phyloP scores from a whole-genome alignment of 495 filamentous ascomycete species.

The Cryomyces minteri region DNA sequence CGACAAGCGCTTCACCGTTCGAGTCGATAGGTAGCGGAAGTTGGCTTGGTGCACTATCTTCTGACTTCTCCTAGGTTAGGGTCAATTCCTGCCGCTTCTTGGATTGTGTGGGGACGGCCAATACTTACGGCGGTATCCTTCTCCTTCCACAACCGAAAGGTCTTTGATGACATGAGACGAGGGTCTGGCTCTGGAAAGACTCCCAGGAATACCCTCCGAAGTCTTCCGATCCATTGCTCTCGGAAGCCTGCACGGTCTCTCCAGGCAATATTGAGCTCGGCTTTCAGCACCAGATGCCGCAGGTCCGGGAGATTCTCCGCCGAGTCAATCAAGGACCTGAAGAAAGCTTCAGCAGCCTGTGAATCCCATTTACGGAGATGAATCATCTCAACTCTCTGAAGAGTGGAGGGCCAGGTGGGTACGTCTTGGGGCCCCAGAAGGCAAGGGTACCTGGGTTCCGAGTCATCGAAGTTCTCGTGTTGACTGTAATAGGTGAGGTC shows the following conservation, averaged over 20 bases:
- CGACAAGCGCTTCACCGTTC: too few species aligned
- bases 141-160: slow-evolving; percentile 14
- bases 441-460: slow-evolving; percentile 48
- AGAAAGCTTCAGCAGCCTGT: slow-evolving; percentile 49
- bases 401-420: slow-evolving; percentile 54
- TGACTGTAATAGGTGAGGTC: slow-evolving; percentile 49
- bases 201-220: slow-evolving; percentile 47
- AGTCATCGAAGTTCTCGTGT: slow-evolving; percentile 38
- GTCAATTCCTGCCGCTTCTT: not conserved
- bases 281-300: slow-evolving; percentile 46
- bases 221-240: slow-evolving; percentile 46
- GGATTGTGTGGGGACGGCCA: not conserved
- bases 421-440: slow-evolving; percentile 39
- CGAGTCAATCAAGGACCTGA: slow-evolving; percentile 52
- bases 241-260: slow-evolving; percentile 57
- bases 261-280: slow-evolving; percentile 56
- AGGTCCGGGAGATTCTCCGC: slow-evolving; percentile 43
- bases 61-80: too few species aligned
- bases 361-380: slow-evolving; percentile 54
- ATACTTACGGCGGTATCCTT: not conserved
- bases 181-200: slow-evolving; percentile 30
- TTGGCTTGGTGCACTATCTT: too few species aligned
- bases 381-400: slow-evolving; percentile 51
- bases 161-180: slow-evolving; percentile 14
- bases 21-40: too few species aligned